Conservation (phyloP, 305 asterid species). For the Fraxinus velutina region DNA sequence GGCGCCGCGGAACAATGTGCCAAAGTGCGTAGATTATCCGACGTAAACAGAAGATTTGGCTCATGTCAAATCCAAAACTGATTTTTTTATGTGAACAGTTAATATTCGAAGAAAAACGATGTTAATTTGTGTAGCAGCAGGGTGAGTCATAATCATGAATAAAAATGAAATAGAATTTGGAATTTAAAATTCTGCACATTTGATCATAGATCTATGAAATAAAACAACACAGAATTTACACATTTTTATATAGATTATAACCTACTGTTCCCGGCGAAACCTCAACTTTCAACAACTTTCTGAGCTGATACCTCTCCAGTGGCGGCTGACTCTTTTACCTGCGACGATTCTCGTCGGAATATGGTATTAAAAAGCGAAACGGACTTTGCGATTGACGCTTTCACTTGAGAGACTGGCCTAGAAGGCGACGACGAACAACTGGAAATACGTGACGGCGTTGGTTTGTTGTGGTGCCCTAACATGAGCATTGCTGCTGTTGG, state of each 20-base stretch:
- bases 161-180: background rate
- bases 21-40: background rate
- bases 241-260: background rate
- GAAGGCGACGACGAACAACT: conserved; percentile 25
- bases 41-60: background rate
- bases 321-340: background rate
- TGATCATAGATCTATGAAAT: background rate
- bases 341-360: background rate
- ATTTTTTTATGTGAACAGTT: background rate
- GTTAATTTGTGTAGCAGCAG: background rate
- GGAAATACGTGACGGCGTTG: conserved; percentile 6
- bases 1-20: background rate
- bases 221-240: conserved; percentile 10
- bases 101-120: background rate
- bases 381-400: conserved; percentile 19
- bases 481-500: conserved; percentile 47
- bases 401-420: background rate
- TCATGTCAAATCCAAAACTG: background rate
- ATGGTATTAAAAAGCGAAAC: conserved; percentile 6
- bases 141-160: background rate
- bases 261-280: background rate
- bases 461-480: conserved; percentile 25
- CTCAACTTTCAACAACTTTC: background rate
- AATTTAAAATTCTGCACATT: background rate
- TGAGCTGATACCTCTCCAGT: background rate